Conservation (phyloP, 1,284 basidiomycete species). For the Waitea zeae region DNA sequence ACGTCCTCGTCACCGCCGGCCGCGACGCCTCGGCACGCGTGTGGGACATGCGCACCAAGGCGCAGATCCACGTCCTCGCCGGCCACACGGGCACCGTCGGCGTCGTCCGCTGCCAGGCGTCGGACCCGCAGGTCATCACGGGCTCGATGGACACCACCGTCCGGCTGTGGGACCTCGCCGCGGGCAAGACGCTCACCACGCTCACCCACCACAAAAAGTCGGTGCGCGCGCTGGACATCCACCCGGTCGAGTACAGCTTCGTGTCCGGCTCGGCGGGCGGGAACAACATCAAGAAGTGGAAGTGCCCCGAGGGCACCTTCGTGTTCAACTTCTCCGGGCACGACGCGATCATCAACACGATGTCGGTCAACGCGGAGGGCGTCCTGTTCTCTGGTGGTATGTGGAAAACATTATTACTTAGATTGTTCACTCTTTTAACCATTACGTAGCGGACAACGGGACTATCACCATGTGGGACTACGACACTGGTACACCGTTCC, state of each 20-base stretch:
- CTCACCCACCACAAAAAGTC: constrained; percentile 99
- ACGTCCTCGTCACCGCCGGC: constrained; percentile 87
- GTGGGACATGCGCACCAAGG: constrained; percentile 98
- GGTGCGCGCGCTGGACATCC: constrained; percentile 83
- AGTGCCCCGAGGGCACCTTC: constrained; percentile 89
- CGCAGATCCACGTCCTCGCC: constrained; percentile 83
- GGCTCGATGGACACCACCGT: constrained; percentile 98
- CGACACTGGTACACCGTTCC: constrained; percentile 87
- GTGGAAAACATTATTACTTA: neutral
- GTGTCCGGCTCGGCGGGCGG: constrained; percentile 89
- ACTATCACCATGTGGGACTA: constrained; percentile 89
- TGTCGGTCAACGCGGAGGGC: constrained; percentile 88
- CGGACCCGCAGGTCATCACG: constrained; percentile 95
- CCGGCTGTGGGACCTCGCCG: constrained; percentile 94
- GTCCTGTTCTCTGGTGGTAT: constrained; percentile 92
- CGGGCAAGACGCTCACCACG: constrained; percentile 90
- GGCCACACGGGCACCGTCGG: constrained; percentile 93
- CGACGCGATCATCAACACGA: constrained; percentile 93
- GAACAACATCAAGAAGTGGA: constrained; percentile 99
- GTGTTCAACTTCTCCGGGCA: constrained; percentile 94
- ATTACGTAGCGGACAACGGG: constrained; percentile 65
- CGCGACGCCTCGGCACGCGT: constrained; percentile 92
- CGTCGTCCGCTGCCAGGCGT: constrained; percentile 88
- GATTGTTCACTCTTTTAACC: neutral
- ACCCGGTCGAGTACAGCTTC: constrained; percentile 93